A percentile compares a stretch with the other conserved stretches of the same genome.
phyloP scores from a whole-genome alignment of 345 rosid species.

The Aurinia saxatilis region DNA sequence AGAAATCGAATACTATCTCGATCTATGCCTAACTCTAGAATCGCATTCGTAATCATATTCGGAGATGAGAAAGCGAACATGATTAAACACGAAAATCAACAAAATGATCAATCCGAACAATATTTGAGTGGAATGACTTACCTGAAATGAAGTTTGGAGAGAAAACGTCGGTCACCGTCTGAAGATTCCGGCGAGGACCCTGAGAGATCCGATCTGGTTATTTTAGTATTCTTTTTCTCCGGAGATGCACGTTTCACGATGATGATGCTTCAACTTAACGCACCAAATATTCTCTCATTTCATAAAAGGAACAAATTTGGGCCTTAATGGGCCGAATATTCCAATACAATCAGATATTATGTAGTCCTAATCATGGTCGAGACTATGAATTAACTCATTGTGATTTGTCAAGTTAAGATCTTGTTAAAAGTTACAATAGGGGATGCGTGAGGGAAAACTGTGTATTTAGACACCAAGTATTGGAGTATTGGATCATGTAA shows the following conservation, averaged over 20 bases:
- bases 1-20: neutral
- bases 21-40: neutral
- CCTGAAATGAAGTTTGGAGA: constrained; percentile 5
- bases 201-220: constrained; percentile 20
- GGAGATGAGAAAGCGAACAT: neutral
- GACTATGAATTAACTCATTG: too few relatives aligned
- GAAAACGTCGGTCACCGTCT: constrained; percentile 11
- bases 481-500: too few relatives aligned
- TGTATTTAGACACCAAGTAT: too few relatives aligned
- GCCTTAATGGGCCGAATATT: constrained; percentile 18
- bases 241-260: constrained; percentile 14
- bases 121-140: neutral
- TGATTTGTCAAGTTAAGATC: too few relatives aligned
- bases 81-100: neutral
- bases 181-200: constrained; percentile 21
- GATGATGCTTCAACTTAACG: constrained; percentile 28
- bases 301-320: neutral
- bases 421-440: too few relatives aligned
- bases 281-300: constrained; percentile 10
- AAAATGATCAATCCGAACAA: neutral
- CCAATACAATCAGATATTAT: too few relatives aligned
- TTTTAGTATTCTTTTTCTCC: neutral
- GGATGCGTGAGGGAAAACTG: too few relatives aligned
- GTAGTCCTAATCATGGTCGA: neutral
- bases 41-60: neutral